Conservation (phyloP, 2,329 filamentous ascomycete species). For the Setomelanomma holmii region DNA sequence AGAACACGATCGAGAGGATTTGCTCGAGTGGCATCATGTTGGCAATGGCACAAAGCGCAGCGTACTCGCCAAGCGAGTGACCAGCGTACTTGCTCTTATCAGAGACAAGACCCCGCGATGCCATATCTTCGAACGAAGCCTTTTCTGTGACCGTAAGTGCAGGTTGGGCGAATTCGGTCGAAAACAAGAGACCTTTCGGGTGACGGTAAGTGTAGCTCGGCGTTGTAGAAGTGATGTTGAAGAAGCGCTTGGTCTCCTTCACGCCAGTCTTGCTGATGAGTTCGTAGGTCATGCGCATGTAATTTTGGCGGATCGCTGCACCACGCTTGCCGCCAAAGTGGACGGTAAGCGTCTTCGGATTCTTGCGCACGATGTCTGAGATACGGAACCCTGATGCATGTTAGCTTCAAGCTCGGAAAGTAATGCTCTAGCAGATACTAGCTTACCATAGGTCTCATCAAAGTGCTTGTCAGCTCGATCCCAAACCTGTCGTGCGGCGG, state of each 20-base stretch:
- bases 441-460: slow-evolving; percentile 41
- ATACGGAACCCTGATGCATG: slow-evolving; percentile 33
- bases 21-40: slow-evolving; percentile 22
- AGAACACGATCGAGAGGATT: slow-evolving; percentile 24
- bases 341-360: slow-evolving; percentile 49
- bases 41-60: slow-evolving; percentile 16
- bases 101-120: slow-evolving; percentile 5
- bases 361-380: slow-evolving; percentile 47
- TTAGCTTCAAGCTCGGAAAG: not conserved
- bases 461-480: slow-evolving; percentile 62
- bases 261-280: slow-evolving; percentile 8
- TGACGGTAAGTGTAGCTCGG: slow-evolving; percentile 22
- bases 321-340: slow-evolving; percentile 49
- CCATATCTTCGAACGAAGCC: slow-evolving; percentile 14
- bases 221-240: slow-evolving; percentile 13
- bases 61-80: slow-evolving; percentile 20
- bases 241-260: slow-evolving; percentile 17
- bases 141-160: slow-evolving; percentile 16
- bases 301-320: slow-evolving; percentile 42
- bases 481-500: slow-evolving; percentile 46
- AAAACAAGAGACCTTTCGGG: slow-evolving; percentile 20
- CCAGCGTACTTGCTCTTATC: not conserved
- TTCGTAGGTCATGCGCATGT: slow-evolving; percentile 32
- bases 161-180: slow-evolving; percentile 32
- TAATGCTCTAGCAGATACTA: no score